Evolutionary conservation across 495 filamentous ascomycete species (phyloP).

Genomic region (Podospora pseudoanserina): DNA sequence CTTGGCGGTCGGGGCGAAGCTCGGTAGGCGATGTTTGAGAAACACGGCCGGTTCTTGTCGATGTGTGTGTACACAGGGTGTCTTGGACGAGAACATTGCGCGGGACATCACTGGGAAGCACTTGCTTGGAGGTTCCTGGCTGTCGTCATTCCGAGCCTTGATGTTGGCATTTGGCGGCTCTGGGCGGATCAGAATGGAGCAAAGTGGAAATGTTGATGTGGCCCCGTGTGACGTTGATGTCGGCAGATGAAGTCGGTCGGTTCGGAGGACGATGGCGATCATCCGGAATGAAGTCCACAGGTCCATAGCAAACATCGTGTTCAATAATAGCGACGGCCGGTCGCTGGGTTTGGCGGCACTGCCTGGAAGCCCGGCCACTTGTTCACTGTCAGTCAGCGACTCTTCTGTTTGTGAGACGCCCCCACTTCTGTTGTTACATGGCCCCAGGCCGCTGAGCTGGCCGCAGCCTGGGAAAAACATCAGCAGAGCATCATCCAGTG

Average conservation of each 20-base stretch:
- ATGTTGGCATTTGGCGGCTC: neutral
- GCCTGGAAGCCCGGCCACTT: neutral
- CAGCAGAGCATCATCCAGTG: neutral
- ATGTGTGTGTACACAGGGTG: neutral
- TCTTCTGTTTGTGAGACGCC: neutral
- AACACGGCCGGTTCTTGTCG: neutral
- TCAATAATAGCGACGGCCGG: neutral
- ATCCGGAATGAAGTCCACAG: neutral
- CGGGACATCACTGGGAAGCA: neutral
- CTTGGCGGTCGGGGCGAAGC: constrained; percentile 3
- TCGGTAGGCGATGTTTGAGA: neutral
- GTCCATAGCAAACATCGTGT: neutral
- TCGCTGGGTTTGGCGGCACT: neutral
- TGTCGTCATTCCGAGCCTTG: neutral
- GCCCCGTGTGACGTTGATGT: neutral
- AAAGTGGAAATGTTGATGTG: neutral
- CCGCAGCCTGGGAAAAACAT: neutral
- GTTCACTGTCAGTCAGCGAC: neutral
- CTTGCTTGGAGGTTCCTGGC: neutral
- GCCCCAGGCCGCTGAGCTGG: neutral
- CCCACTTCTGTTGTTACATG: neutral
- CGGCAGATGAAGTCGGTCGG: neutral
- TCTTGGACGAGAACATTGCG: neutral
- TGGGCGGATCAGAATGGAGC: neutral
- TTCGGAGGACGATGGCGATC: neutral